phyloP scores from a whole-genome alignment of 75 land plant species.

The Pinus albicaulis region DNA sequence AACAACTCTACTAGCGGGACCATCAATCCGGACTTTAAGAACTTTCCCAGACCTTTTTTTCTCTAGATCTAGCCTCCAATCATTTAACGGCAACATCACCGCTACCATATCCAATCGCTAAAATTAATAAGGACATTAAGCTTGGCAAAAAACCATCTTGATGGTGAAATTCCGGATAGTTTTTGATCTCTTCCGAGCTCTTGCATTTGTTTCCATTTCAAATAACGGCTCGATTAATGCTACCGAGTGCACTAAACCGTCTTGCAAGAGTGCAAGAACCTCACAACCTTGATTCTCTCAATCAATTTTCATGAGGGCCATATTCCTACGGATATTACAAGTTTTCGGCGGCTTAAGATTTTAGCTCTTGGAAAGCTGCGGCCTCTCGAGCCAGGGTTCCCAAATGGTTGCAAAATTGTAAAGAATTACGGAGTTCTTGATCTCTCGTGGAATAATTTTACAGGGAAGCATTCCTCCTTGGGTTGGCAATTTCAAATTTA shows the following conservation, averaged over 20 bases:
- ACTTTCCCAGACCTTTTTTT: conserved; percentile 19
- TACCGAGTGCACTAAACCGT: conserved; percentile 22
- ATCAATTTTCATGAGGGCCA: conserved; percentile 56
- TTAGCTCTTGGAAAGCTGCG: conserved; percentile 31
- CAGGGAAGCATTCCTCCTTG: conserved; percentile 50
- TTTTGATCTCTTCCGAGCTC: conserved; percentile 21
- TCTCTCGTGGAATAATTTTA: conserved; percentile 44
- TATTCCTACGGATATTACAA: neutral
- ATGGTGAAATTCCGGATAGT: conserved; percentile 35
- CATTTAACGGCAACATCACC: conserved; percentile 32
- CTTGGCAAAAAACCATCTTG: conserved; percentile 27
- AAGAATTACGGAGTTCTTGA: conserved; percentile 38
- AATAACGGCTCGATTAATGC: conserved; percentile 24
- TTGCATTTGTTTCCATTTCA: conserved; percentile 35
- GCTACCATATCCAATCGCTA: conserved; percentile 21
- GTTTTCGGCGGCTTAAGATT: conserved; percentile 28
- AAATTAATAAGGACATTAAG: conserved; percentile 10
- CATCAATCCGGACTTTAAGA: conserved; percentile 19
- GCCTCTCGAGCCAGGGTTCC: conserved; percentile 39
- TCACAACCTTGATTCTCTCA: conserved; percentile 32
- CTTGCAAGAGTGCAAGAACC: conserved; percentile 29
- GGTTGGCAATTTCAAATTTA: conserved; percentile 21
- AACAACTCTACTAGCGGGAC: conserved; percentile 27
- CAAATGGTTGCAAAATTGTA: conserved; percentile 26
- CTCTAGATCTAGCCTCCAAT: conserved; percentile 41